Evolutionary conservation across 2,329 filamentous ascomycete species (phyloP), one percentile per base, ranked within the genome.

Genomic region (Neonectria magnoliae): DNA sequence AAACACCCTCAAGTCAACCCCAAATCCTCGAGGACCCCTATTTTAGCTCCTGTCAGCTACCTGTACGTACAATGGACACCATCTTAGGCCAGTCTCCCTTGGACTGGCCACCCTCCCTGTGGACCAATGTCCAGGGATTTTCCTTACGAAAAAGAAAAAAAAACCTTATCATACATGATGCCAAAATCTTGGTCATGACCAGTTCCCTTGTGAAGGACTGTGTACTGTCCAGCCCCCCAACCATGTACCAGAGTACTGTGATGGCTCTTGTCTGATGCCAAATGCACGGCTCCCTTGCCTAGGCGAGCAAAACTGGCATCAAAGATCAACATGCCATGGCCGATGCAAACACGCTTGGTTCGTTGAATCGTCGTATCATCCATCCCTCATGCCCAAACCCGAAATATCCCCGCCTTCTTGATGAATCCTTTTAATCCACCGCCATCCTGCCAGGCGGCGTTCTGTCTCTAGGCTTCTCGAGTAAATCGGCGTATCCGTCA

Each of bases 401-500:
- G 6, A 14, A 22, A 50, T 18, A 25, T 50, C 25, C 9, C 18
- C 14, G 7, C 18, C 14, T 22, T 47, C 36, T 55, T 45, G 38
- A 33, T 51, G 18, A 22, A 11, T 20, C 27, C 2, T 36, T 47
- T 25, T 10, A 9, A 5, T 41, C 52, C n/a, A 68, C 48, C 4
- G 53, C 62, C 31, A 74, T 60, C 60, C 72, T 67, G 14, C 62
- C 67, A 8, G 71, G 68, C 5, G 72, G 71, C 20, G 81, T 83
- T 64, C 83, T 79, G 53, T 85, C 84, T 33, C 82, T 78, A 5
- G 83, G 82, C 75, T 87, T 88, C 72, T 88, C 85, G 36, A 88
- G 76, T 63, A 88, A 71, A 60, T 87, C 84, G 2, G 85, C 86
- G 69, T 88, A 89, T 4, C 82, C 82, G 60, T 89, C 87, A 54